Conservation (phyloP, 176 grass and related monocot species). For the Zea luxurians region DNA sequence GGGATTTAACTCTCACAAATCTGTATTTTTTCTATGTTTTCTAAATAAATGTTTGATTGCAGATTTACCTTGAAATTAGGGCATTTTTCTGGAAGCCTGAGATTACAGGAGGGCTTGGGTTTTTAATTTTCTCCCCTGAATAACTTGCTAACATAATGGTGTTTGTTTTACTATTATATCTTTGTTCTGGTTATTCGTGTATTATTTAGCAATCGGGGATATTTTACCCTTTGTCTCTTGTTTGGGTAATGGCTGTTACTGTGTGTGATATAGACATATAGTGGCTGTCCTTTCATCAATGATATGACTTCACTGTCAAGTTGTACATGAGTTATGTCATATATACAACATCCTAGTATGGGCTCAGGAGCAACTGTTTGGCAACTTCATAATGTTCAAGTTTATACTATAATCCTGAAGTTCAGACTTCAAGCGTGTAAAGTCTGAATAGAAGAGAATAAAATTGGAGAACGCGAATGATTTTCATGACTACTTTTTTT, state of each 20-base stretch:
- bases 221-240: not conserved
- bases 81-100: slow-evolving; percentile 3
- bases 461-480: slow-evolving; percentile 28
- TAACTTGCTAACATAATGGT: not conserved
- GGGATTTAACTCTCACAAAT: not conserved
- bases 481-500: slow-evolving; percentile 31
- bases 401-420: slow-evolving; percentile 19
- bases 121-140: not conserved
- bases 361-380: slow-evolving; percentile 5
- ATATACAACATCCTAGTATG: slow-evolving; percentile 4
- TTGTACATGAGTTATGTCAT: slow-evolving; percentile 8
- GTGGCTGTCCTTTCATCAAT: slow-evolving; percentile 15
- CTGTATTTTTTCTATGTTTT: not conserved
- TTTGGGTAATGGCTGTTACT: slow-evolving; percentile 7
- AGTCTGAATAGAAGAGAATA: not conserved
- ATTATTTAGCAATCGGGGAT: not conserved
- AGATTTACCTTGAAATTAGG: not conserved
- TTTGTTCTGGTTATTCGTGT: not conserved
- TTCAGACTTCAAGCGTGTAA: slow-evolving; percentile 2
- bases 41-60: not conserved
- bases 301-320: no score
- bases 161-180: not conserved
- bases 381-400: not conserved
- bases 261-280: not conserved
- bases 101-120: not conserved